A percentile compares a stretch with the other conserved stretches of the same genome.
Evolutionary conservation across 2,329 filamentous ascomycete species (phyloP).

Genomic region (Calonectria pteridis): DNA sequence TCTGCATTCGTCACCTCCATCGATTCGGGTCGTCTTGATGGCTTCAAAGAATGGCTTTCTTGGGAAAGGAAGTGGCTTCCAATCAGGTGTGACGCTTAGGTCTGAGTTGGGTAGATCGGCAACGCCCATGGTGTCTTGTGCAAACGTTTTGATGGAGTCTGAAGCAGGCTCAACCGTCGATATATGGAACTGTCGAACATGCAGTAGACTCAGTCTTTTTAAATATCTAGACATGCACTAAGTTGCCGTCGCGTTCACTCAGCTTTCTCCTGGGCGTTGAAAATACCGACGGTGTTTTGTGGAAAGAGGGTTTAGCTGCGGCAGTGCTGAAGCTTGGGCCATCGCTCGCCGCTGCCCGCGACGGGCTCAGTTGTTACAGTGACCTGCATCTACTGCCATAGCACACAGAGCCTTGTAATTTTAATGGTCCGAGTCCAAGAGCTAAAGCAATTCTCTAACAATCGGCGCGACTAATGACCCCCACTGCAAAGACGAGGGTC

Average conservation of each 20-base stretch:
- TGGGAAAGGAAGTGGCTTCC: background rate
- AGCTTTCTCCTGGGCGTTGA: background rate
- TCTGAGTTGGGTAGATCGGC: background rate
- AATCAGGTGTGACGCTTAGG: background rate
- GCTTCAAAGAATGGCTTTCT: background rate
- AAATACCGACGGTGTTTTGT: background rate
- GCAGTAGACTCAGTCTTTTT: background rate
- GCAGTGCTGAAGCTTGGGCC: background rate
- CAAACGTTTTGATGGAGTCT: no score
- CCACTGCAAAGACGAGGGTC: background rate
- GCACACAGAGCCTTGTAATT: background rate
- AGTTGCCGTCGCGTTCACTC: background rate
- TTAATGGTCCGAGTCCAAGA: background rate
- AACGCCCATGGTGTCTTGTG: background rate
- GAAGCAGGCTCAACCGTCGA: background rate
- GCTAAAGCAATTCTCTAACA: background rate
- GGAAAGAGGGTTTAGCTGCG: background rate
- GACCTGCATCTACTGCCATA: background rate
- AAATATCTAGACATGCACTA: no score
- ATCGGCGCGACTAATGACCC: background rate
- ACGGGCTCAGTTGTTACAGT: background rate
- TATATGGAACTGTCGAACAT: background rate
- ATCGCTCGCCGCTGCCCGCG: no score
- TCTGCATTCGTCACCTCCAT: background rate
- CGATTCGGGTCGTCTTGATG: background rate